Evolutionary conservation across 441 rosid genomes (phyloP).

Genomic region (Brassica hybrid): DNA sequence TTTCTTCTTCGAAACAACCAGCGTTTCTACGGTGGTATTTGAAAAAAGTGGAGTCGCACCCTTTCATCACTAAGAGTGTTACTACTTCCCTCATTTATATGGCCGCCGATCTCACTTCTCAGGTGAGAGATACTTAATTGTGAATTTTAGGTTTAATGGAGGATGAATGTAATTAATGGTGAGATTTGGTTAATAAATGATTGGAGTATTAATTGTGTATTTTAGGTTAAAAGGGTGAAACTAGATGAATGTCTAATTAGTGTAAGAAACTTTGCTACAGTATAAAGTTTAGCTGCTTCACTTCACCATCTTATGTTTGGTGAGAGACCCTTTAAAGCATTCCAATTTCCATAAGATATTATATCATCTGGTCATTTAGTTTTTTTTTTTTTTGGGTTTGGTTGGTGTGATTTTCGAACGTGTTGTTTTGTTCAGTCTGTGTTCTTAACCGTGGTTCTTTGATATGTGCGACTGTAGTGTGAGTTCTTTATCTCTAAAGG

Average conservation of each 20-base stretch:
- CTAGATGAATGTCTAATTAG: not conserved
- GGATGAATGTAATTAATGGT: too few relatives aligned
- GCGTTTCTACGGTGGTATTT: slow-evolving; percentile 73
- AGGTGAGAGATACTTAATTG: slow-evolving; percentile 50
- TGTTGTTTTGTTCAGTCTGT: too few relatives aligned
- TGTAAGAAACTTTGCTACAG: not conserved
- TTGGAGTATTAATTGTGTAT: too few relatives aligned
- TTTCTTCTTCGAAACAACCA: slow-evolving; percentile 44
- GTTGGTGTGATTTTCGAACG: too few relatives aligned
- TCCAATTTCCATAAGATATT: too few relatives aligned
- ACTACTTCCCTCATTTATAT: slow-evolving; percentile 69
- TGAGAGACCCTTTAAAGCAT: too few relatives aligned
- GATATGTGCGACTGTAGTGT: too few relatives aligned
- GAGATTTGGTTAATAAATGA: slow-evolving; percentile 2
- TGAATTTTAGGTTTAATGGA: slow-evolving; percentile 2
- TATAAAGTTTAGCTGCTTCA: not conserved
- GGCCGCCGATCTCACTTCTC: slow-evolving; percentile 77
- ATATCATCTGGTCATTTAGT: too few relatives aligned
- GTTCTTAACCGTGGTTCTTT: too few relatives aligned
- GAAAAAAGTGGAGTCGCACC: slow-evolving; percentile 59
- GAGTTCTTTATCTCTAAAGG: slow-evolving; percentile 18
- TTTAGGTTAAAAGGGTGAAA: not conserved
- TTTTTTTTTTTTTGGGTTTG: too few relatives aligned
- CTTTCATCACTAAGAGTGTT: slow-evolving; percentile 62
- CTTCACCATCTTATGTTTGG: not conserved